A percentile compares a stretch with the other conserved stretches of the same genome.
Conservation (phyloP, 2,329 filamentous ascomycete genomes). For the Clonostachys rhizophaga region DNA sequence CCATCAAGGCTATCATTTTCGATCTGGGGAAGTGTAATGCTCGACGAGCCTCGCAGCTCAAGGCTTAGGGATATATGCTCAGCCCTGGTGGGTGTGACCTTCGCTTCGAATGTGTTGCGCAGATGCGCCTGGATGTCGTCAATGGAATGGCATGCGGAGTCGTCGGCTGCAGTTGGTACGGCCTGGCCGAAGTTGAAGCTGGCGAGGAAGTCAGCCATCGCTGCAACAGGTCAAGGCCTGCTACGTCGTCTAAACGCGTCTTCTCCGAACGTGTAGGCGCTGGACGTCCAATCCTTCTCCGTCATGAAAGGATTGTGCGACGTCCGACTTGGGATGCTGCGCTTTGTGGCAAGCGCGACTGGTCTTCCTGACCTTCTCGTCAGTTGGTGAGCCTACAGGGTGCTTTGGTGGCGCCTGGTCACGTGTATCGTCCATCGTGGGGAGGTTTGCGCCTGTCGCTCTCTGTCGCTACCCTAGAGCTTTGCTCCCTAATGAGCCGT, state of each 20-base stretch:
- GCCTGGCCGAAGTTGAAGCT: constrained; percentile 23
- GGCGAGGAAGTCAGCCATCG: constrained; percentile 31
- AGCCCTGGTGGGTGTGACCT: constrained; percentile 40
- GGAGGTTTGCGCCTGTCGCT: too few species aligned
- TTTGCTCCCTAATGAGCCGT: too few species aligned
- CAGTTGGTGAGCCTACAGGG: background rate
- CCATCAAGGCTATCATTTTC: constrained; percentile 26
- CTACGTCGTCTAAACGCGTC: too few species aligned
- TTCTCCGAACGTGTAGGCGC: background rate
- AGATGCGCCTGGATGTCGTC: constrained; percentile 44
- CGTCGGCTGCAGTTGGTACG: constrained; percentile 9
- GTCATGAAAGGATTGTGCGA: too few species aligned
- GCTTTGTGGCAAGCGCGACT: background rate
- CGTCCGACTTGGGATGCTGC: constrained; percentile 1
- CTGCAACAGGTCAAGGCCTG: background rate
- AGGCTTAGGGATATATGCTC: constrained; percentile 42
- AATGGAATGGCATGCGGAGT: constrained; percentile 20
- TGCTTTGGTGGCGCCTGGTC: too few species aligned
- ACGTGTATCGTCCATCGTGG: too few species aligned
- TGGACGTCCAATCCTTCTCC: background rate
- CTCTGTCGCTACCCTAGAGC: too few species aligned
- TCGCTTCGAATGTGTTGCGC: constrained; percentile 29
- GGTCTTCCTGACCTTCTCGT: background rate
- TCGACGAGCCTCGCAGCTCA: constrained; percentile 36
- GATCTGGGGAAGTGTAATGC: constrained; percentile 32